phyloP scores from a whole-genome alignment of 768 basidiomycete species.

The Mycena albidolilacea region DNA sequence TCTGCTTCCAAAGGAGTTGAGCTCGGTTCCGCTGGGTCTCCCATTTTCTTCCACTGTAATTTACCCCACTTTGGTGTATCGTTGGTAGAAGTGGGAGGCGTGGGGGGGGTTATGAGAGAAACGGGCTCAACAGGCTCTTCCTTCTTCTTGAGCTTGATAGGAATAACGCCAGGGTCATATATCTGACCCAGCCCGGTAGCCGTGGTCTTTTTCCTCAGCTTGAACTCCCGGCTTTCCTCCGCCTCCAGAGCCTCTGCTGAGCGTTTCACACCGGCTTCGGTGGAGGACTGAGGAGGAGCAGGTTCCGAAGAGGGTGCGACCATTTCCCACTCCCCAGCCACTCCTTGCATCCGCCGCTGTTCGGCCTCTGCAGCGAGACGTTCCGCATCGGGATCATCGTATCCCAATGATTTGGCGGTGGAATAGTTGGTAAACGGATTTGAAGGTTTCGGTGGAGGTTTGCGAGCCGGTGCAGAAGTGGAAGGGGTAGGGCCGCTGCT shows the following conservation, averaged over 20 bases:
- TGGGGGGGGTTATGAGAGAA: slow-evolving; percentile 15
- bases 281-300: slow-evolving; percentile 41
- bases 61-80: slow-evolving; percentile 50
- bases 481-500: slow-evolving; percentile 36
- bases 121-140: slow-evolving; percentile 51
- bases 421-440: slow-evolving; percentile 89
- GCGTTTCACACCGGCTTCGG: slow-evolving; percentile 51
- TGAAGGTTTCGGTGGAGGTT: slow-evolving; percentile 64
- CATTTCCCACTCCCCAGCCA: slow-evolving; percentile 85
- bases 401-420: slow-evolving; percentile 88
- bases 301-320: slow-evolving; percentile 56
- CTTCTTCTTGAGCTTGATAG: slow-evolving; percentile 76
- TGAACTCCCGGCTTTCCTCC: slow-evolving; percentile 75
- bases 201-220: slow-evolving; percentile 75
- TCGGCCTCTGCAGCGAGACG: slow-evolving; percentile 72
- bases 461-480: slow-evolving; percentile 49
- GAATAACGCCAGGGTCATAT: slow-evolving; percentile 83
- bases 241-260: slow-evolving; percentile 55
- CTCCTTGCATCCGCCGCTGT: slow-evolving; percentile 73
- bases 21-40: slow-evolving; percentile 21
- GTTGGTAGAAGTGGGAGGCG: slow-evolving; percentile 26
- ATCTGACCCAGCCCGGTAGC: slow-evolving; percentile 79
- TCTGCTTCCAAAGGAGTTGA: not conserved
- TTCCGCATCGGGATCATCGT: slow-evolving; percentile 82
- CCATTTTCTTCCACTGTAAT: slow-evolving; percentile 48